Base-by-base conservation (phyloP, 768 basidiomycete species). In the Mycena metata region DNA sequence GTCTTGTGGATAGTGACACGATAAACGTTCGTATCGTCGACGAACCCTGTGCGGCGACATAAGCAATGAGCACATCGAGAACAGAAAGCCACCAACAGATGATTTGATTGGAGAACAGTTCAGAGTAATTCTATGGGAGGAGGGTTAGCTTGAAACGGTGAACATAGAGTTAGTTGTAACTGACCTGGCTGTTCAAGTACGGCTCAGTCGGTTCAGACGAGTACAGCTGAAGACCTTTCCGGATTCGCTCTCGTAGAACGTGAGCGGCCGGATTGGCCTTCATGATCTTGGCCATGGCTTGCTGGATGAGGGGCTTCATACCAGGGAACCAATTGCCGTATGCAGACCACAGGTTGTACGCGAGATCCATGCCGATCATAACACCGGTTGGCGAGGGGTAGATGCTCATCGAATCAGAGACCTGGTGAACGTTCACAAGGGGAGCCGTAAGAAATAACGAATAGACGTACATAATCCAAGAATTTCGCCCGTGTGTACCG, bases 321-420 rank as follows among this genome's bases (percentile, higher is more conserved):
- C 98, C 97, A 16, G 98, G 98, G 92, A 98, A 98, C 95, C 95
- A 99, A 78, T 97, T 97, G 69, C 98, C 98, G 74, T 97, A 99
- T 1, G 95, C 97, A 35, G 97, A 97, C 94, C 98, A 98, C 67
- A 99, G 76, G 80, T 99, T 99, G 83, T 99, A 99, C 0, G 98
- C 97, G 61, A 99, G 81, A 78, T 99, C 98, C 92, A 99, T 95
- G 79, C 96, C 96, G 74, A 99, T 96, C 90, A 99, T 95, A 65
- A 98, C 91, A 84, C 98, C 98, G 52, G 97, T 98, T 6, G 98
- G 98, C 39, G 97, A 98, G 5, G 98, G 98, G 80, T 99, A 99
- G 75, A 99, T 98, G 76, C 96, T 96, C 94, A 98, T 98, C 3
- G 94, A 96, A 79, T 98, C 96, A 10, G 94, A 96, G 59, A 95